These are phyloP conservation scores for Fraxinus anomala DNA, from an alignment of 257 asterid genomes.

Conservation along the genomic window DNA sequence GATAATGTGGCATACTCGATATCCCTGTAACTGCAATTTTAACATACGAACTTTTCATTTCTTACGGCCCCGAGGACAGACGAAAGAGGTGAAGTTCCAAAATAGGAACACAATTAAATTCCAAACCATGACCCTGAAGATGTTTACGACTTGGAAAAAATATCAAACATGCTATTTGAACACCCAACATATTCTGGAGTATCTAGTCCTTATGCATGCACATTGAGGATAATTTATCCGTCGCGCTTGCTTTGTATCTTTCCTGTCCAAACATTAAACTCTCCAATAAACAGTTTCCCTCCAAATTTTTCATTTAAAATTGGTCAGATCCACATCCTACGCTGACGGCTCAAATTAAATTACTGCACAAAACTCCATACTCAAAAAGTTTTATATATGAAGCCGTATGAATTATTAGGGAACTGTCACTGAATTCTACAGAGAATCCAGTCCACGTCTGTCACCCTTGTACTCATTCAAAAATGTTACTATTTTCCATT, in stretches of 20 bases:
- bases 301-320: slow-evolving; percentile 9
- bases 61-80: not conserved
- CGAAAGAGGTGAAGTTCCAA: no score
- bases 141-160: no score
- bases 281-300: no score
- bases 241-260: slow-evolving; percentile 25
- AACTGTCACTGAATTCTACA: slow-evolving; percentile 40
- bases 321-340: slow-evolving; percentile 23
- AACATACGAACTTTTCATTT: not conserved
- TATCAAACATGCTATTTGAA: no score
- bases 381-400: not conserved
- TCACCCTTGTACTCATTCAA: slow-evolving; percentile 23
- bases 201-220: no score
- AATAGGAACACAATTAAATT: no score
- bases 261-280: no score
- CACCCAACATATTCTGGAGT: not conserved
- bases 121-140: no score
- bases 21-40: not conserved
- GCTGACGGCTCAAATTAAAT: slow-evolving; percentile 30
- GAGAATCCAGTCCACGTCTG: slow-evolving; percentile 40
- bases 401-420: slow-evolving; percentile 27
- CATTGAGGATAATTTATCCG: slow-evolving; percentile 31
- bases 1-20: not conserved
- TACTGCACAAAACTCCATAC: slow-evolving; percentile 4
- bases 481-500: slow-evolving; percentile 15